A percentile compares a stretch with the other conserved stretches of the same genome.
These are phyloP conservation scores for Chlorophyllum brunneum DNA, from an alignment of 768 basidiomycete species.

Conservation along the genomic window DNA sequence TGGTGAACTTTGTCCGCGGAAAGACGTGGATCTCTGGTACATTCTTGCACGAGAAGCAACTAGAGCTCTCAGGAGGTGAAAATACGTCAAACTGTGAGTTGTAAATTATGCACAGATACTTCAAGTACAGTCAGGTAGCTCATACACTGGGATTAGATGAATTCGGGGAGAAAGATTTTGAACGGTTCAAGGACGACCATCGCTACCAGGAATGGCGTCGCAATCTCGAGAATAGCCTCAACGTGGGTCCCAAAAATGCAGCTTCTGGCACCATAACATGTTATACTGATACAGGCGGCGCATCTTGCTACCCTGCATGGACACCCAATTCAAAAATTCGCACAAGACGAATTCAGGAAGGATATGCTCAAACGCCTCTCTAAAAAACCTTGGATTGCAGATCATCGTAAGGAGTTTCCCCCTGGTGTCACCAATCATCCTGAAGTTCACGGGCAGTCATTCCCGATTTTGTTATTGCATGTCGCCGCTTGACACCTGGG, in stretches of 20 bases:
- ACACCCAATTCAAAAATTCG: constrained; percentile 32
- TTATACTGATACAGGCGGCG: constrained; percentile 25
- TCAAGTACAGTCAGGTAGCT: background rate
- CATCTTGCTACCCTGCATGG: constrained; percentile 40
- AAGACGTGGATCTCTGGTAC: constrained; percentile 53
- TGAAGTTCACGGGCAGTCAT: constrained; percentile 35
- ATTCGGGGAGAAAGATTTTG: constrained; percentile 50
- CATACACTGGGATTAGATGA: constrained; percentile 26
- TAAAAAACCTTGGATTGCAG: constrained; percentile 59
- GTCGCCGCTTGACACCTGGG: constrained; percentile 63
- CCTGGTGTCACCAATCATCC: background rate
- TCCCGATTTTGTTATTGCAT: constrained; percentile 54
- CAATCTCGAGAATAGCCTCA: constrained; percentile 44
- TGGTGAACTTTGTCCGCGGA: constrained; percentile 55
- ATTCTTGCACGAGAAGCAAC: constrained; percentile 38
- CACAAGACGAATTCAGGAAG: constrained; percentile 32
- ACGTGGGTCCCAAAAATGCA: constrained; percentile 29
- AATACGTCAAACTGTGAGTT: constrained; percentile 40
- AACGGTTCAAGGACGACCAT: constrained; percentile 42
- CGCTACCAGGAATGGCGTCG: constrained; percentile 47
- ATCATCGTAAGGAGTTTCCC: constrained; percentile 35
- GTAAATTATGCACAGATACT: background rate
- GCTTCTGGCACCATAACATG: background rate
- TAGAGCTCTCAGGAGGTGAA: constrained; percentile 34
- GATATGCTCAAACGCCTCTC: constrained; percentile 48